Base-by-base conservation (phyloP, 116 monocot species). In the Posidonia oceanica region DNA sequence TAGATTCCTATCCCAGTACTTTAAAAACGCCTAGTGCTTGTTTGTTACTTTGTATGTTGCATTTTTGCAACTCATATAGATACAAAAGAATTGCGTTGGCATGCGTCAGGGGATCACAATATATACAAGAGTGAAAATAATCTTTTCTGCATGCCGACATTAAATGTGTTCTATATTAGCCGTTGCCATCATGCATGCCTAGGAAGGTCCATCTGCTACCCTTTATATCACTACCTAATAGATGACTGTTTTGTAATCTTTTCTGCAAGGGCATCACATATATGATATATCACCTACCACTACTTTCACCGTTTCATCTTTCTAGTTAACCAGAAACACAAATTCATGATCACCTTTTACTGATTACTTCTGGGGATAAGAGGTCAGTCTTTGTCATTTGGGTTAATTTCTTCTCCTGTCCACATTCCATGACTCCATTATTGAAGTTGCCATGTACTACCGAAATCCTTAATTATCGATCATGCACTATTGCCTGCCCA, bases 231-330 rank as follows among this genome's bases (percentile, higher is more conserved):
- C 57, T 20, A 20, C 57, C 57, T 20, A 58, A 17, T 17, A 20
- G 16, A 58, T 58, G 15, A 58, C 20, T 58, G 57, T n/a, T 58
- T 58, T 58, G 57, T 58, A 0, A 0, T 29, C 1, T 0, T 29
- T 29, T 29, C 1, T 58, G 57, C 20, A 20, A 7, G 57, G 57
- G 20, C 57, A 58, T 29, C 29, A 29, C 29, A 29, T 29, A 58
- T 7, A 58, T 58, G 1, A 29, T 29, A 58, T 7, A 58, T 58
- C 57, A 58, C 20, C 20, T 16, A n/a, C 57, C 20, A 20, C 17
- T 58, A n/a, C 57, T 58, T 58, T 17, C 57, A 58, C 57, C 57
- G 6, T 58, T 58, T 58, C 57, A 58, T 58, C 57, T 58, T 58
- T 17, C 57, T 20, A 58, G 29, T 29, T 29, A 29, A 29, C 29